Base-by-base conservation (phyloP, 2,329 filamentous ascomycete genomes). In the Colletotrichum orchidophilum region DNA sequence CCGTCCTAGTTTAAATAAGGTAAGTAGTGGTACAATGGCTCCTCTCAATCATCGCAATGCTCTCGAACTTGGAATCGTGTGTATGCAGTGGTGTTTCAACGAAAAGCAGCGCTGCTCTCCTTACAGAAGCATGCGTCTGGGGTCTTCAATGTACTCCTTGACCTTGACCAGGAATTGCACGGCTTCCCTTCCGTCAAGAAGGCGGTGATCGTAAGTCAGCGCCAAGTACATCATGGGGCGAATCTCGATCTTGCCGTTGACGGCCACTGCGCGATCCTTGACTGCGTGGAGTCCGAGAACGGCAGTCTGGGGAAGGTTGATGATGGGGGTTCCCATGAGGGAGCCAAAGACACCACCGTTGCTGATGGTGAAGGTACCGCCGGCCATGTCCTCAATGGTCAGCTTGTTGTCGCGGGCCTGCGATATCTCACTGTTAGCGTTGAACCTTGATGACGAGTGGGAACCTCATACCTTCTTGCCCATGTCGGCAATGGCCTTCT, bases 211-310 rank as follows among this genome's bases (percentile, higher is more conserved):
- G 80, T 99, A 99, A 15, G 96, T 99, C 71, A 99, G 88, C 52
- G 96, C 96, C 74, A 99, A 90, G 83, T 97, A 98, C 96, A 99
- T 99, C 95, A 99, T 98, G n/a, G 96, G 96, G 75, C 96, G 90
- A 76, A 97, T 94, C 82, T 98, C 95, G 69, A 98, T 87, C 86
- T 98, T 97, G 79, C 96, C 96, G 78, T 98, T 95, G 73, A 98
- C 87, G 29, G 89, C 96, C 63, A 98, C 91, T 3, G 96, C 91
- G 78, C 93, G 94, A 66, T 99, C 95, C 87, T 99, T 99, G 84
- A 98, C 98, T 57, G 96, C 95, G 81, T 99, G 96, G 26, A 98
- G 91, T 75, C 96, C 96, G 70, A 98, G 89, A 11, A 98, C 95
- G 69, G 94, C 93, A 71, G 93, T 96, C 81, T 98, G 96, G 15